phyloP scores from a whole-genome alignment of 371 early-diverging fungal genomes.

The Mortierella sp. region DNA sequence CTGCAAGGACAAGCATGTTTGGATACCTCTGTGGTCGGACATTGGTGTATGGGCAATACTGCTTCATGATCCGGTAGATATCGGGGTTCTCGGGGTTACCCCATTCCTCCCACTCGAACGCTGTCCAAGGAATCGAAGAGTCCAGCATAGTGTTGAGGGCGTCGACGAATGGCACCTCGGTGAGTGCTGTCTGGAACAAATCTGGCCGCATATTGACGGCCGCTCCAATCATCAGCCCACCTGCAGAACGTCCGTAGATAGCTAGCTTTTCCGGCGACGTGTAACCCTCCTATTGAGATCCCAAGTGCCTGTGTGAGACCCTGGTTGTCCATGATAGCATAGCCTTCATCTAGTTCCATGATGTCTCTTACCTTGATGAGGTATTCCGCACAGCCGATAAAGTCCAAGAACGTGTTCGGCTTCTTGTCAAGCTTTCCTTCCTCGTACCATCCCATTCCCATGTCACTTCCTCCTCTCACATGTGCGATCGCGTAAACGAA shows the following conservation, averaged over 20 bases:
- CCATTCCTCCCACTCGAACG: conserved; percentile 67
- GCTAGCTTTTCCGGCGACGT: conserved; percentile 60
- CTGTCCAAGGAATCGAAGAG: conserved; percentile 63
- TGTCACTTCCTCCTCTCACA: conserved; percentile 70
- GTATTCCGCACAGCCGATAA: conserved; percentile 61
- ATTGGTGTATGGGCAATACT: conserved; percentile 60
- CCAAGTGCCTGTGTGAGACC: too few relatives aligned
- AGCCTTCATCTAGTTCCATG: too few relatives aligned
- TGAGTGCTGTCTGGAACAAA: conserved; percentile 63
- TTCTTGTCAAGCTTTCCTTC: conserved; percentile 70
- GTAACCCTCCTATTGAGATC: conserved; percentile 57
- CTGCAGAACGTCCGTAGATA: conserved; percentile 71
- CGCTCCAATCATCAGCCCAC: conserved; percentile 68
- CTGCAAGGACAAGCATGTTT: conserved; percentile 67
- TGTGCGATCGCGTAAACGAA: conserved; percentile 74
- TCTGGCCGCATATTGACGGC: conserved; percentile 68
- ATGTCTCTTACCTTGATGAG: conserved; percentile 54
- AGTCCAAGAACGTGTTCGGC: conserved; percentile 69
- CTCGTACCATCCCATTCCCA: conserved; percentile 70
- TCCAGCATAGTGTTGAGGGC: conserved; percentile 67
- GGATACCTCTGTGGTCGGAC: conserved; percentile 56
- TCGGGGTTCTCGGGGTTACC: conserved; percentile 58
- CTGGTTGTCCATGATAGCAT: too few relatives aligned
- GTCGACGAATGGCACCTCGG: conserved; percentile 67
- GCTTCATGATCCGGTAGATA: conserved; percentile 59